Base-by-base conservation (phyloP, 495 filamentous ascomycete genomes). In the Daldinia concentrica region DNA sequence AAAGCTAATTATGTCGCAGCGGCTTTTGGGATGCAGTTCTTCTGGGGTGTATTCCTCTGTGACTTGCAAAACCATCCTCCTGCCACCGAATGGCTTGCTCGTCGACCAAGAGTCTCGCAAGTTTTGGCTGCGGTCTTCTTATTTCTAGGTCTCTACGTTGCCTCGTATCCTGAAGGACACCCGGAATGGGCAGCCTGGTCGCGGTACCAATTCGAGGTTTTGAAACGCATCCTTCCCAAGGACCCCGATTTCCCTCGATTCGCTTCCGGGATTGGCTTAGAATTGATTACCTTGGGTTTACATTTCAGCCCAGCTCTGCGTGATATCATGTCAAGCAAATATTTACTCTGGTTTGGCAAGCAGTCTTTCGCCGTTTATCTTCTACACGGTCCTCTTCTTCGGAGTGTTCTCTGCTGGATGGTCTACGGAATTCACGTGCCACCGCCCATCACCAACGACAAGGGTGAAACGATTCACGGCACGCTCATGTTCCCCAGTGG, bases 311-410 rank as follows among this genome's bases (percentile, higher is more conserved):
- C 86, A 12, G 78, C 80, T 9, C 76, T 86, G 6, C 87, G 89
- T 58, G 81, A 84, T 19, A 72, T 87, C 24, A 79, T 92, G 6
- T 84, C 87, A 4, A 86, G 83, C 74, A 81, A 83, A 27, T 78
- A 84, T 14, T 81, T 92, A 12, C 84, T 90, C 57, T 91, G 88
- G 88, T 82, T 91, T 17, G 90, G 90, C 50, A 87, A 87, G 73
- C 86, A 90, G 75, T 87, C 85, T 56, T 91, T 91, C 71, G 89
- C 90, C 29, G 87, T 91, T 15, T 91, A 91, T 68, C 84, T 91
- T 5, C 82, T 90, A 4, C 90, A 92, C 76, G 89, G 89, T 12
- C 85, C 86, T 15, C 82, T 91, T 51, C 82, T 92, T 41, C 86
- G 90, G 43, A 85, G 83, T 15, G 78, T 91, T 1, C 81, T 91